A percentile compares a stretch with the other conserved stretches of the same genome.
Evolutionary conservation across 2,329 filamentous ascomycete genomes (phyloP).

Genomic region (Bipolaris gigantea): DNA sequence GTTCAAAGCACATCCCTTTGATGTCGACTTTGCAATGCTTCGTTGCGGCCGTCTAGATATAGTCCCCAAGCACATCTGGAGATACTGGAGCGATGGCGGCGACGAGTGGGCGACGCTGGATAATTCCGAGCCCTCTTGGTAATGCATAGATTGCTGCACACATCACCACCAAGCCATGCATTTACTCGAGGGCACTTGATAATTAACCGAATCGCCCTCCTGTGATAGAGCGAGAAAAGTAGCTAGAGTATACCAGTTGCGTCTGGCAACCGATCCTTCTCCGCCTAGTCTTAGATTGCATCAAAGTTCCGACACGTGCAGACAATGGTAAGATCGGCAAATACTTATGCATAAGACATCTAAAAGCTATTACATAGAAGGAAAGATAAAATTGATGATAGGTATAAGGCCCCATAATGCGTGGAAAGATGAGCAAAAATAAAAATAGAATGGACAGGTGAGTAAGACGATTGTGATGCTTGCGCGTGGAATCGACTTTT

Average conservation of each 20-base stretch:
- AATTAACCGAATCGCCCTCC: conserved; percentile 36
- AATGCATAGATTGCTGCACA: neutral
- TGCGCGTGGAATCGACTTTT: too few relatives aligned
- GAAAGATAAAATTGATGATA: neutral
- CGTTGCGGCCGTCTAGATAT: conserved; percentile 7
- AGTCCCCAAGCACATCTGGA: conserved; percentile 14
- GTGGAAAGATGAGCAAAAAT: too few relatives aligned
- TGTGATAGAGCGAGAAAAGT: conserved; percentile 48
- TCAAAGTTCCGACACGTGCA: conserved; percentile 64
- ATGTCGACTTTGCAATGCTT: conserved; percentile 18
- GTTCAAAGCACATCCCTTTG: conserved; percentile 1
- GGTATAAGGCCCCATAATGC: neutral
- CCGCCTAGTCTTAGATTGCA: conserved; percentile 57
- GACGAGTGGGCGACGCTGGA: conserved; percentile 15
- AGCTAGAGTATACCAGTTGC: conserved; percentile 25
- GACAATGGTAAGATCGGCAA: conserved; percentile 64
- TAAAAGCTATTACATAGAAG: neutral
- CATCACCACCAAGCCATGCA: neutral
- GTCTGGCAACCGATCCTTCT: conserved; percentile 54
- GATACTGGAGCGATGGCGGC: conserved; percentile 14
- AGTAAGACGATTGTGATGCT: too few relatives aligned
- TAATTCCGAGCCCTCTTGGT: conserved; percentile 13
- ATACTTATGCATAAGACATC: too few relatives aligned
- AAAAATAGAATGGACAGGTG: too few relatives aligned
- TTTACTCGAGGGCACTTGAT: conserved; percentile 1